Evolutionary conservation across 2,329 filamentous ascomycete species (phyloP).

Genomic region (Diaporthe ilicicola): DNA sequence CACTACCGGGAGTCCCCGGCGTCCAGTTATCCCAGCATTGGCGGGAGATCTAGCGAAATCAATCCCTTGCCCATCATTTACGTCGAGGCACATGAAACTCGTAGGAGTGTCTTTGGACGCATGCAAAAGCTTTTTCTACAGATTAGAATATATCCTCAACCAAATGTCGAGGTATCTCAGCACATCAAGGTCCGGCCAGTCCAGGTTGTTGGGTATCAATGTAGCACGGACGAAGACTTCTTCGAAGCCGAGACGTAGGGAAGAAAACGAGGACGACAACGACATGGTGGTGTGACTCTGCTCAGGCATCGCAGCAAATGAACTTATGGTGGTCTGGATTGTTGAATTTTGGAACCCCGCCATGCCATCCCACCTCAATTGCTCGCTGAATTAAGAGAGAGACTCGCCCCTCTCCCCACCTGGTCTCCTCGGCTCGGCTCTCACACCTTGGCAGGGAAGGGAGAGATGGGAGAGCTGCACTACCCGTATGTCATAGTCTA

Average conservation of each 20-base stretch:
- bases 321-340: conserved; percentile 7
- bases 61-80: background rate
- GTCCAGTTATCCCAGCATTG: background rate
- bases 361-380: conserved; percentile 28
- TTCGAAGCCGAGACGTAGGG: background rate
- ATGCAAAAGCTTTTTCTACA: background rate
- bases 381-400: conserved; percentile 25
- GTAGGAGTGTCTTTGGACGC: background rate
- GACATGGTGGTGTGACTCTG: conserved; percentile 13
- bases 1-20: background rate
- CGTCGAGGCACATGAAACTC: background rate
- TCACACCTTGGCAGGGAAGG: background rate
- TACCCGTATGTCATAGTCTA: too few relatives aligned
- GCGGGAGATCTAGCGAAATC: conserved; percentile 7
- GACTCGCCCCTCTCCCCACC: conserved; percentile 7
- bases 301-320: background rate
- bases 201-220: background rate
- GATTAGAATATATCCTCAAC: background rate
- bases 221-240: background rate
- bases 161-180: background rate
- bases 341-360: conserved; percentile 16
- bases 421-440: conserved; percentile 24
- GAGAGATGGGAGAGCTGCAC: background rate
- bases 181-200: background rate
- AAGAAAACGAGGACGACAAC: background rate